Base-by-base conservation (phyloP, 495 filamentous ascomycete genomes). In the Neurospora terricola region DNA sequence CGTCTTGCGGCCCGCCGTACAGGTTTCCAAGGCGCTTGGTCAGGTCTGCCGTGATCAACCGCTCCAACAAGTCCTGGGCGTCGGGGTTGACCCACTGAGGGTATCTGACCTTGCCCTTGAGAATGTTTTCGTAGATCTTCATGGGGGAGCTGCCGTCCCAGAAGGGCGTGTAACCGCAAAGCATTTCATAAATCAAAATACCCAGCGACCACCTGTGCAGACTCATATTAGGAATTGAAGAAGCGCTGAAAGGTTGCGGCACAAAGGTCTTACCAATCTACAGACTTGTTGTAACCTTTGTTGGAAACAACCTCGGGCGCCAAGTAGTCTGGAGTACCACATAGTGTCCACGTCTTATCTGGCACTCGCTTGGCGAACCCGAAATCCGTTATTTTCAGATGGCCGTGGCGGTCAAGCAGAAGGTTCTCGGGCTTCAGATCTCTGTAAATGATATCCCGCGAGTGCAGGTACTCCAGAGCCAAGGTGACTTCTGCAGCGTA, bases 51-150 rank as follows among this genome's bases (percentile, higher is more conserved):
- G 96, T 99, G 83, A 99, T 98, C 74, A 99, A 86, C 77, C 93
- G 91, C 75, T 94, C 90, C 1, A 99, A 90, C 71, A 99, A 86
- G 81, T 98, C 90, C 78, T 97, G 93, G 2, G 95, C 96, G 80
- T 98, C 96, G 8, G 92, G 91, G 79, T 97, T 91, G 78, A 99
- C 92, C 78, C 98, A 98, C 30, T 93, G 90, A 71, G 96, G 96
- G 79, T 97, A 99, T 84, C 97, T 98, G 80, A 98, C 90, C 77
- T 90, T 90, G 68, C 95, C 96, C 72, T 91, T 92, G 71, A 98
- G 86, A 77, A 99, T 98, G 80, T 99, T 99, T 85, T 98, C 95
- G 82, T 99, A 99, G 76, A 99, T 99, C 84, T 97, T 98, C 87
- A 98, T 97, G 2, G 96, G 94, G 6, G 93, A 97, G 40, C 95